Percentiles rank a stretch among this genome's conserved stretches.
Conservation (phyloP, 768 basidiomycete genomes). For the Kwoniella pini region DNA sequence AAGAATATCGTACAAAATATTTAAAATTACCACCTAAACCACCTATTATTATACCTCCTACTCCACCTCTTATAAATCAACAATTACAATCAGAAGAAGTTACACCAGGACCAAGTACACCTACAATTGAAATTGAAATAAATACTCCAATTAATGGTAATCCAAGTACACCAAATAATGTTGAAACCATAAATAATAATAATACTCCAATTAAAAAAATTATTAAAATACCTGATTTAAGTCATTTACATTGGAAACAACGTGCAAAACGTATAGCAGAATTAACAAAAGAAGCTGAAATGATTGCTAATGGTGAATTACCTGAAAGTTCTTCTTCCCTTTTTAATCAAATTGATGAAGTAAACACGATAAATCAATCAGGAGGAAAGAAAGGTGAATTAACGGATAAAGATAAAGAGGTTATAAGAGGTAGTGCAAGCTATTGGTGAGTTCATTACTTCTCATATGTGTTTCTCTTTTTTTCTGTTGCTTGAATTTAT, state of each 20-base stretch:
- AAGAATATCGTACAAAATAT: conserved; percentile 25
- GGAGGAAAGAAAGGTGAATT: conserved; percentile 20
- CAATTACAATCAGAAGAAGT: background rate
- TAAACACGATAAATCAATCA: background rate
- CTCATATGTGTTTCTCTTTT: no score
- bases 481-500: no score
- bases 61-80: background rate
- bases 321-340: conserved; percentile 4
- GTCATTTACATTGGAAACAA: conserved; percentile 32
- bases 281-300: conserved; percentile 16
- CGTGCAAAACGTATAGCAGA: conserved; percentile 22
- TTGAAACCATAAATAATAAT: background rate
- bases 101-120: background rate
- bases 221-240: conserved; percentile 19
- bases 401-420: conserved; percentile 34
- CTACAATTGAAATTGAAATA: background rate
- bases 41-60: background rate
- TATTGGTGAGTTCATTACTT: conserved; percentile 41
- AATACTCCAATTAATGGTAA: background rate
- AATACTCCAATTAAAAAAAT: conserved; percentile 6
- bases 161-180: background rate
- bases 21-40: conserved; percentile 16
- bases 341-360: conserved; percentile 1
- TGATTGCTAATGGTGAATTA: conserved; percentile 19
- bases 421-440: conserved; percentile 35